These are phyloP conservation scores for Camelina laxa DNA, from an alignment of 345 rosid species.

Conservation along the genomic window DNA sequence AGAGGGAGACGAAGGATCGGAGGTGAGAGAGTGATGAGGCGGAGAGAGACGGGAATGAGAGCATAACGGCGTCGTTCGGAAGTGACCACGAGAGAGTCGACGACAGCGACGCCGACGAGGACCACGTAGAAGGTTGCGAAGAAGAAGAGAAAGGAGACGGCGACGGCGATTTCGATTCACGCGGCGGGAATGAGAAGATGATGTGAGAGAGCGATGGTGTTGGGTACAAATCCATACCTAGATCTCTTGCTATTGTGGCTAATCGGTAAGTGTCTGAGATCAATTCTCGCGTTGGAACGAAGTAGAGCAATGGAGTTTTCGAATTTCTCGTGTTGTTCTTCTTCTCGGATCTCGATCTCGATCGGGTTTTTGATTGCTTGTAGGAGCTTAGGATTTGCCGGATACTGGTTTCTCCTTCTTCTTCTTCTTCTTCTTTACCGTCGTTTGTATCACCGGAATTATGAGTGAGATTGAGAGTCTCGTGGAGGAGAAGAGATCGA, in stretches of 20 bases:
- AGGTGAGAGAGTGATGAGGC: conserved; percentile 61
- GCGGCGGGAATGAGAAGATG: conserved; percentile 64
- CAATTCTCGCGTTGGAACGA: conserved; percentile 60
- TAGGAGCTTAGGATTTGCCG: conserved; percentile 38
- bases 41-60: conserved; percentile 68
- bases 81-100: conserved; percentile 55
- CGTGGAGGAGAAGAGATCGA: conserved; percentile 62
- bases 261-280: conserved; percentile 61
- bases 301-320: conserved; percentile 59
- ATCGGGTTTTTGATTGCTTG: conserved; percentile 38
- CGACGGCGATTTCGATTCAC: conserved; percentile 43
- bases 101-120: conserved; percentile 47
- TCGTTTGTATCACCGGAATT: conserved; percentile 35
- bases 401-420: conserved; percentile 39
- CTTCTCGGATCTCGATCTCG: conserved; percentile 39
- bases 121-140: conserved; percentile 42
- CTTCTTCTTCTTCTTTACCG: neutral
- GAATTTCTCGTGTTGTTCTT: conserved; percentile 13
- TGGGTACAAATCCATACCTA: conserved; percentile 76
- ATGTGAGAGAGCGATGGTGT: conserved; percentile 79
- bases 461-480: conserved; percentile 46
- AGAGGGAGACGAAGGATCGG: conserved; percentile 68
- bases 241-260: conserved; percentile 67
- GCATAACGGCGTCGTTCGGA: conserved; percentile 61
- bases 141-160: conserved; percentile 39